Evolutionary conservation across 148 eudicot genomes (phyloP).

Genomic region (Euryodendron excelsum): DNA sequence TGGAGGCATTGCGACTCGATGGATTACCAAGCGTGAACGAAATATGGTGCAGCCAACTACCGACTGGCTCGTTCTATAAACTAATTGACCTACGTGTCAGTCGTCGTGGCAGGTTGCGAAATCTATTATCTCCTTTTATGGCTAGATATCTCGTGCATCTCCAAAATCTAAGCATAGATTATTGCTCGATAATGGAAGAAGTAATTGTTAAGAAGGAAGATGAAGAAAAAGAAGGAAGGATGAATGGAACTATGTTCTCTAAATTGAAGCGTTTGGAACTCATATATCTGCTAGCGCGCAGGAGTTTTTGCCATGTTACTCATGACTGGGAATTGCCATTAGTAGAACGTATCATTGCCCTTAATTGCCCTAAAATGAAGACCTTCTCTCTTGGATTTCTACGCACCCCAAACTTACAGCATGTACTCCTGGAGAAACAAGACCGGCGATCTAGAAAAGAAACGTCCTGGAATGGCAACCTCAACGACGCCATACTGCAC

Average conservation of each 20-base stretch:
- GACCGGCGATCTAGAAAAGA: too few species aligned
- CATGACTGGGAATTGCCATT: not conserved
- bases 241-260: not conserved
- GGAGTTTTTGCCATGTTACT: not conserved
- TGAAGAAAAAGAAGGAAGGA: not conserved
- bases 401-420: not conserved
- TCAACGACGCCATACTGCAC: not conserved
- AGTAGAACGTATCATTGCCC: not conserved
- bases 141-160: slow-evolving; percentile 2
- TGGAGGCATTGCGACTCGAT: not conserved
- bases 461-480: not conserved
- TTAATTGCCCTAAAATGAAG: not conserved
- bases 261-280: not conserved
- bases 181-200: not conserved
- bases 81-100: not conserved
- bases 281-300: not conserved
- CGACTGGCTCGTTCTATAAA: not conserved
- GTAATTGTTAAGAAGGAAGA: not conserved
- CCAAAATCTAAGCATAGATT: not conserved
- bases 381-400: not conserved
- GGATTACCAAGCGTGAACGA: not conserved
- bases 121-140: not conserved
- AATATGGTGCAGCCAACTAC: slow-evolving; percentile 1
- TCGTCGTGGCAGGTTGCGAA: not conserved
- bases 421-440: not conserved